Base-by-base conservation (phyloP, 192 early-diverging fungal genomes). In the Umbelopsis sp. region DNA sequence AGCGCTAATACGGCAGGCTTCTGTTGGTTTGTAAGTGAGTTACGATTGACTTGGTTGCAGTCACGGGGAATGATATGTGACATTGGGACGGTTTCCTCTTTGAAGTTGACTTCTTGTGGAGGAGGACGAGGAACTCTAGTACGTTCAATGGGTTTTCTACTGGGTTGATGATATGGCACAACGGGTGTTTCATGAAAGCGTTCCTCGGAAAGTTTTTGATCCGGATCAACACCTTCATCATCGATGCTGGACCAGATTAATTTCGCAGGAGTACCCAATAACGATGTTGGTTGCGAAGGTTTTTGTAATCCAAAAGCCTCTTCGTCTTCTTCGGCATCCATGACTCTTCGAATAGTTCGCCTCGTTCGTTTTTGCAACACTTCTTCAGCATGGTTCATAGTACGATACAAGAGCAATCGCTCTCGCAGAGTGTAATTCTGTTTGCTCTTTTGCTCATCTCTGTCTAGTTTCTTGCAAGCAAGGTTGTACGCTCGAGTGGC, bases 391-490 rank as follows among this genome's bases (percentile, higher is more conserved):
- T 71, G 65, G 38, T 36, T 62, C 38, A 78, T 74, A 34, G 77
- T 78, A 21, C 74, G 65, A 49, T 69, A 78, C 3, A 78, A 69
- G 21, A 78, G 67, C 12, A 78, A 36, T 62, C 77, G 59, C 68
- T 78, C 77, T 49, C 77, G 68, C 12, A 78, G 44, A 45, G 20
- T 53, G 34, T 78, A 78, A 24, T 70, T 68, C 38, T 72, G 77
- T 22, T 70, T 69, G 31, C 51, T 45, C 26, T 73, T 62, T 36
- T 53, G 68, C 29, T 73, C 77, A 68, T 78, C 77, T 31, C 52
- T 69, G 43, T 78, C 77, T 5, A 78, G 45, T 49, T 78, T 78
- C 34, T 74, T 73, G 34, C 45, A 29, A 25, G 72, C 69, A 34
- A 74, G 45, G 29, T 50, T 53, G 67, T 74, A 71, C 4, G 77